These are phyloP conservation scores for Crepidotus variabilis DNA, from an alignment of 768 basidiomycete genomes.

Conservation along the genomic window DNA sequence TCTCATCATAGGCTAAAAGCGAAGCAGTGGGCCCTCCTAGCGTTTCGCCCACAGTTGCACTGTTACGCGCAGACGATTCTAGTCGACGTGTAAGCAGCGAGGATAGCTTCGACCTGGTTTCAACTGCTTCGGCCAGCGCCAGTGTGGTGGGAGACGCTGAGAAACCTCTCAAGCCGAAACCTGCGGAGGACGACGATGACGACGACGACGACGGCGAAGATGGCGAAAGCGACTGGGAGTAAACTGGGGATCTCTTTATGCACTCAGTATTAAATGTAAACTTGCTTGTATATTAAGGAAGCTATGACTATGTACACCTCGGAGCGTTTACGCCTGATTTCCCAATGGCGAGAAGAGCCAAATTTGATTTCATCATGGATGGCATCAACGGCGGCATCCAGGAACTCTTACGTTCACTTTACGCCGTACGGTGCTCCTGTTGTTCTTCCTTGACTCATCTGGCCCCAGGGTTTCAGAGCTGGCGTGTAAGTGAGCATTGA, in stretches of 20 bases:
- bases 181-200: background rate
- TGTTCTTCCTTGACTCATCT: too few species aligned
- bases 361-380: too few species aligned
- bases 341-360: too few species aligned
- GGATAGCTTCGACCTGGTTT: constrained; percentile 67
- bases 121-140: constrained; percentile 35
- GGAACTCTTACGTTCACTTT: too few species aligned
- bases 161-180: constrained; percentile 17
- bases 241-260: constrained; percentile 6
- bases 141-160: constrained; percentile 38
- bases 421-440: too few species aligned
- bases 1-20: background rate
- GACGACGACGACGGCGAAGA: constrained; percentile 36
- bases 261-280: too few species aligned
- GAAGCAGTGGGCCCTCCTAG: constrained; percentile 15
- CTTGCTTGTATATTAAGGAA: too few species aligned
- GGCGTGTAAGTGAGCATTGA: too few species aligned
- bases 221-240: constrained; percentile 69
- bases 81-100: constrained; percentile 60
- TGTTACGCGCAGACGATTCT: constrained; percentile 30
- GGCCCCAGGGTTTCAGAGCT: too few species aligned
- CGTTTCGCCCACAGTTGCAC: constrained; percentile 19
- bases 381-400: too few species aligned
- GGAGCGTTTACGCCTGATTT: too few species aligned
- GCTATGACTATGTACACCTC: too few species aligned